Evolutionary conservation across 441 rosid genomes (phyloP).

Genomic region (Gossypium lobatum): DNA sequence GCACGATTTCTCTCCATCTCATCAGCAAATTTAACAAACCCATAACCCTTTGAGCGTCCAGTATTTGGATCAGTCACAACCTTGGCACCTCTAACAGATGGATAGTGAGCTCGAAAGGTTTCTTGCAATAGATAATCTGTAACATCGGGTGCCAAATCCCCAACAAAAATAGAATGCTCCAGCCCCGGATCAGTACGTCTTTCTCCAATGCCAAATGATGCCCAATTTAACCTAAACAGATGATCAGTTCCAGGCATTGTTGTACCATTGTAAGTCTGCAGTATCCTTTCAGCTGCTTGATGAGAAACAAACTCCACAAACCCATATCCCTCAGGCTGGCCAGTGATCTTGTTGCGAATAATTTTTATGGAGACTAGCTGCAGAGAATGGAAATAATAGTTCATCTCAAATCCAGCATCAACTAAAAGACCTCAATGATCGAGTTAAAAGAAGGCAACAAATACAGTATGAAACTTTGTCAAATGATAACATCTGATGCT

Average conservation of each 20-base stretch:
- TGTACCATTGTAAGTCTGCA: conserved; percentile 76
- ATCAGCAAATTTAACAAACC: conserved; percentile 84
- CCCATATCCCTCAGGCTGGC: conserved; percentile 94
- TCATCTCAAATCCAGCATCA: background rate
- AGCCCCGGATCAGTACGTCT: conserved; percentile 80
- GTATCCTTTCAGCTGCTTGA: conserved; percentile 76
- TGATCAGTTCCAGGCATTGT: conserved; percentile 80
- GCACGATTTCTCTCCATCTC: conserved; percentile 86
- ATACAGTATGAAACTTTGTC: background rate
- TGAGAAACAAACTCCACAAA: conserved; percentile 88
- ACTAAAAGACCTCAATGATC: background rate
- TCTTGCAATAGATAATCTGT: conserved; percentile 89
- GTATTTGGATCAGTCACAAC: conserved; percentile 92
- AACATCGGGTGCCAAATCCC: conserved; percentile 88
- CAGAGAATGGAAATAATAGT: conserved; percentile 9
- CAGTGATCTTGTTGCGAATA: conserved; percentile 84
- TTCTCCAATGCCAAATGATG: conserved; percentile 91
- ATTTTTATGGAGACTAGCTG: conserved; percentile 85
- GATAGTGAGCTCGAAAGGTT: conserved; percentile 72
- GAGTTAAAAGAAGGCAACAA: background rate
- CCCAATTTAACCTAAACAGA: conserved; percentile 86
- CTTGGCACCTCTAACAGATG: conserved; percentile 94
- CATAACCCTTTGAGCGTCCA: conserved; percentile 96
- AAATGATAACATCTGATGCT: background rate
- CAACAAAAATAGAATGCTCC: conserved; percentile 92